phyloP scores from a whole-genome alignment of 2,329 filamentous ascomycete species.

The Neopestalotiopsis sp. region DNA sequence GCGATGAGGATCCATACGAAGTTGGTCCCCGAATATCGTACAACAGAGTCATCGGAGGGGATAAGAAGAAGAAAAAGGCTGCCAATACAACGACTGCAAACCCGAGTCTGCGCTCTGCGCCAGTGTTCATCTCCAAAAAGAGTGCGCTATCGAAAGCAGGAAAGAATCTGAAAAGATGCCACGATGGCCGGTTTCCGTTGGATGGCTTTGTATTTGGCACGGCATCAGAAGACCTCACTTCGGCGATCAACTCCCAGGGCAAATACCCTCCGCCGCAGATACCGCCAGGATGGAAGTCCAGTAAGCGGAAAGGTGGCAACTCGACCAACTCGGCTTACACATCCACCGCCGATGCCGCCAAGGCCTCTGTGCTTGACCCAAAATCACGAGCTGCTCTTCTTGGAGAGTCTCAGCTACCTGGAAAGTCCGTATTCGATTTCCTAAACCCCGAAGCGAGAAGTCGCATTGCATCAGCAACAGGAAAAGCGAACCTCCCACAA shows the following conservation, averaged over 20 bases:
- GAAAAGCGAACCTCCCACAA: conserved; percentile 77
- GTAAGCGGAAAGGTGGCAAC: conserved; percentile 49
- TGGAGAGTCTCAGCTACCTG: conserved; percentile 80
- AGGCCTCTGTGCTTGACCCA: conserved; percentile 76
- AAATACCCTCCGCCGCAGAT: conserved; percentile 71
- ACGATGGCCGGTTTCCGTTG: conserved; percentile 81
- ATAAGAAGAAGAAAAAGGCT: conserved; percentile 71
- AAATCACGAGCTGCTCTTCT: conserved; percentile 79
- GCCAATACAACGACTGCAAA: conserved; percentile 60
- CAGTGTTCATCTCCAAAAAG: conserved; percentile 79
- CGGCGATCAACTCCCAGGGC: conserved; percentile 44
- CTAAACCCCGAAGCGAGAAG: conserved; percentile 80
- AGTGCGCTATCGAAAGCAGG: conserved; percentile 40
- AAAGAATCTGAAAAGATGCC: conserved; percentile 70
- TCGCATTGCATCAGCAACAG: conserved; percentile 76
- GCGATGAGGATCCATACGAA: conserved; percentile 93
- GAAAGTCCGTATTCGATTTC: conserved; percentile 96
- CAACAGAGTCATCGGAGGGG: conserved; percentile 79
- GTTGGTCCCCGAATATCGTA: conserved; percentile 91
- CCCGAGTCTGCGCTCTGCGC: conserved; percentile 68
- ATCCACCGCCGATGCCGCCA: conserved; percentile 80
- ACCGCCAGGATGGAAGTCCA: conserved; percentile 76
- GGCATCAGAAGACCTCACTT: conserved; percentile 52
- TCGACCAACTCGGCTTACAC: conserved; percentile 48
- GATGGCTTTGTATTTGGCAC: conserved; percentile 76